Evolutionary conservation across 805 yeast genomes (phyloP).

Genomic region (Ogataea sp.): DNA sequence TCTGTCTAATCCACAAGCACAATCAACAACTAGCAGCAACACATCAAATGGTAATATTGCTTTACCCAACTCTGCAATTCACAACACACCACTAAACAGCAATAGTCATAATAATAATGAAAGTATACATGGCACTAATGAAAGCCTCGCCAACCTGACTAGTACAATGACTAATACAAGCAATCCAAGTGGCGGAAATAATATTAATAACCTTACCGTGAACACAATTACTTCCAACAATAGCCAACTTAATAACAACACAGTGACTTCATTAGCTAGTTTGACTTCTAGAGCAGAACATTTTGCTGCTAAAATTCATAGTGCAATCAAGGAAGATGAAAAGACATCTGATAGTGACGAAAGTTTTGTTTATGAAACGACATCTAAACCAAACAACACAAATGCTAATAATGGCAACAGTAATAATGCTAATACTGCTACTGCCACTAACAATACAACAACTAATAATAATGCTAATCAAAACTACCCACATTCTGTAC

Average conservation of each 20-base stretch:
- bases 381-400: constrained; percentile 9
- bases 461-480: constrained; percentile 3
- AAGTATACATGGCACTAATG: no score
- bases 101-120: no score
- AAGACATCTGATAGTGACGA: constrained; percentile 80
- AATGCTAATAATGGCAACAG: constrained; percentile 6
- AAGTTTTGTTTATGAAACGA: constrained; percentile 85
- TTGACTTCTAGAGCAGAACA: constrained; percentile 72
- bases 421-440: constrained; percentile 2
- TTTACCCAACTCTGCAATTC: no score
- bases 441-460: constrained; percentile 3
- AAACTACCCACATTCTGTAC: background rate
- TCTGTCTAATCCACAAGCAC: background rate
- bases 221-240: background rate
- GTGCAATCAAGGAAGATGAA: constrained; percentile 86
- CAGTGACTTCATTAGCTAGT: constrained; percentile 26
- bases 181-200: no score
- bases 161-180: background rate
- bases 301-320: constrained; percentile 90
- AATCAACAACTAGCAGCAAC: background rate
- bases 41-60: no score
- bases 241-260: constrained; percentile 8
- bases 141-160: background rate
- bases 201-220: background rate
- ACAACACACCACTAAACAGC: no score